These are phyloP conservation scores for Didymella glomerata DNA, from an alignment of 2,329 filamentous ascomycete species.

Conservation along the genomic window DNA sequence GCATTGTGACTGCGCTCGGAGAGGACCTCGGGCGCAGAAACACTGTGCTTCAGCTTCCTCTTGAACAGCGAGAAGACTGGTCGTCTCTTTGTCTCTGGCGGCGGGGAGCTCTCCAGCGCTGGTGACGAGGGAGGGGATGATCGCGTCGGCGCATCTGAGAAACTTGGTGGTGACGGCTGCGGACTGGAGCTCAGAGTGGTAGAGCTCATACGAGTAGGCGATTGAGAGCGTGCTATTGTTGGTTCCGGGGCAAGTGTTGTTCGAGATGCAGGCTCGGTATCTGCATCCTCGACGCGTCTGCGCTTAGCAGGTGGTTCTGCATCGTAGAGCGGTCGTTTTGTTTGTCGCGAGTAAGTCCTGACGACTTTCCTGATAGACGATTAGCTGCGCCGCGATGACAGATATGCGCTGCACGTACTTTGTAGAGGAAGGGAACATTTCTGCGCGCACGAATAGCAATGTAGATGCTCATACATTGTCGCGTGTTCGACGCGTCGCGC, in stretches of 20 bases:
- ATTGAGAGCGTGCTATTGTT: not conserved
- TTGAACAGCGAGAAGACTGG: conserved; percentile 61
- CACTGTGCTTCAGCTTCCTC: conserved; percentile 29
- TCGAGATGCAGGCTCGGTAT: conserved; percentile 17
- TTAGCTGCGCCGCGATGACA: conserved; percentile 27
- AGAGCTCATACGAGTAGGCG: conserved; percentile 23
- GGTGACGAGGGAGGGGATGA: conserved; percentile 48
- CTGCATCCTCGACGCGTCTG: conserved; percentile 44
- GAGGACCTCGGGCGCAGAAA: conserved; percentile 28
- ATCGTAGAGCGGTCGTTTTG: conserved; percentile 39
- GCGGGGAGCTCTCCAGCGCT: conserved; percentile 31
- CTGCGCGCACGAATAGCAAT: conserved; percentile 20
- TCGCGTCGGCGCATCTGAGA: conserved; percentile 53
- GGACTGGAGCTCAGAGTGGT: conserved; percentile 41
- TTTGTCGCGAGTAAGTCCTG: conserved; percentile 50
- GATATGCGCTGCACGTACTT: conserved; percentile 31
- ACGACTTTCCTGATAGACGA: conserved; percentile 35
- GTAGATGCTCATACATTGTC: conserved; percentile 19
- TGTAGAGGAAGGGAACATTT: conserved; percentile 35
- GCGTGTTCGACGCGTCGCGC: conserved; percentile 36
- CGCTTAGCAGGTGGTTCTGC: conserved; percentile 49
- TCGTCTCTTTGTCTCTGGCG: conserved; percentile 49
- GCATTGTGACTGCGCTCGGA: conserved; percentile 48
- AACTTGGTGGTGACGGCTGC: conserved; percentile 43
- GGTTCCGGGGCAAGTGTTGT: conserved; percentile 18